A percentile compares a stretch with the other conserved stretches of the same genome.
phyloP scores from a whole-genome alignment of 768 basidiomycete species.

The Crassisporium funariophilum region DNA sequence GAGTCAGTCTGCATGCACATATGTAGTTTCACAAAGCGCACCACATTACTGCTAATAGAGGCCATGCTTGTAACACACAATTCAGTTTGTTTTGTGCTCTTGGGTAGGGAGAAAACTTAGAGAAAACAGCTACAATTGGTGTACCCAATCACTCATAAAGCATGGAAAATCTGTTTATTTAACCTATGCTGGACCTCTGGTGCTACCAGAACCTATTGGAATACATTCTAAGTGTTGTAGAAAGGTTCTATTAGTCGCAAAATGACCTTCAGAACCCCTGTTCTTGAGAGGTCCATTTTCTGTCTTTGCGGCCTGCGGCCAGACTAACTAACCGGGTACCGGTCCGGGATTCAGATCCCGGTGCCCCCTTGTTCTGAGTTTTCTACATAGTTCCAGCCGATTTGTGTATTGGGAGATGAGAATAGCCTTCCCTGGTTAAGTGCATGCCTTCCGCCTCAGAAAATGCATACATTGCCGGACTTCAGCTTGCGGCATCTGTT shows the following conservation, averaged over 20 bases:
- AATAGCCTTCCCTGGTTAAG: background rate
- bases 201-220: background rate
- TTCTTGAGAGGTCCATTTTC: background rate
- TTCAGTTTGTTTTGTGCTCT: background rate
- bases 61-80: background rate
- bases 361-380: background rate
- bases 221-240: background rate
- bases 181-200: background rate
- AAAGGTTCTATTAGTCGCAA: background rate
- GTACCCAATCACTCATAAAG: background rate
- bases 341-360: too few species aligned
- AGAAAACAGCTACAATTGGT: background rate
- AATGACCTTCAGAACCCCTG: background rate
- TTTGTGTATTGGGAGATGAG: background rate
- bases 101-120: background rate
- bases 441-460: conserved; percentile 1
- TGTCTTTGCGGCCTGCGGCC: background rate
- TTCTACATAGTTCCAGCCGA: conserved; percentile 3
- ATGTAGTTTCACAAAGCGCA: too few species aligned
- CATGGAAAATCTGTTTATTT: background rate
- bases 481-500: conserved; percentile 19
- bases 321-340: background rate
- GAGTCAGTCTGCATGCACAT: background rate
- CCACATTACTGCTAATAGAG: background rate
- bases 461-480: conserved; percentile 14